Conservation (phyloP, 2,329 filamentous ascomycete genomes). For the Plectosphaerella sp. region DNA sequence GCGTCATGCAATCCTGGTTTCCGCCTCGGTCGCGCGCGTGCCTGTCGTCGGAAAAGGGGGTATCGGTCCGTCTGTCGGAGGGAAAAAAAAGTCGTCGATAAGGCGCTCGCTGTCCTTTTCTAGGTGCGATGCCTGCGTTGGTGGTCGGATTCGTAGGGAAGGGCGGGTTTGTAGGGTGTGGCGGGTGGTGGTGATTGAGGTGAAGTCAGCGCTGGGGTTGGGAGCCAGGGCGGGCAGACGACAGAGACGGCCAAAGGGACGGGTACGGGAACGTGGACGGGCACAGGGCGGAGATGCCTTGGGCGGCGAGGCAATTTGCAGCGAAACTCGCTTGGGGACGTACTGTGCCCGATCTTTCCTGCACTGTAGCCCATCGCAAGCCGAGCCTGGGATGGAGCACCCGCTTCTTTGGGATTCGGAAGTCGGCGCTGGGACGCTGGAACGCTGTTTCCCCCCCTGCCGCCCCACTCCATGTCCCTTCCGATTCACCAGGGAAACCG, state of each 20-base stretch:
- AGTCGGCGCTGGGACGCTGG: constrained; percentile 2
- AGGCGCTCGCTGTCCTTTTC: not conserved
- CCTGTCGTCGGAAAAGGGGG: not conserved
- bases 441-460: not conserved
- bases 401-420: constrained; percentile 4
- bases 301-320: constrained; percentile 10
- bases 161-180: not conserved
- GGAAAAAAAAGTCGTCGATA: not conserved
- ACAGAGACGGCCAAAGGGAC: constrained; percentile 2
- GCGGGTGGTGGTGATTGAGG: constrained; percentile 11
- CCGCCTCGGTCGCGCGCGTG: constrained; percentile 1
- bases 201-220: constrained; percentile 13
- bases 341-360: not conserved
- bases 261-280: no score
- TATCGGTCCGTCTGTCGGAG: not conserved
- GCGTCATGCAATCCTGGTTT: constrained; percentile 25
- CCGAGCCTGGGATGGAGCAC: not conserved
- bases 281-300: not conserved
- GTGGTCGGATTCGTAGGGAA: not conserved
- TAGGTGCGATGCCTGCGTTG: constrained; percentile 1
- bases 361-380: not conserved
- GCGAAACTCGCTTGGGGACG: constrained; percentile 6
- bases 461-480: not conserved
- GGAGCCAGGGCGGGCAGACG: constrained; percentile 13
- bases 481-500: constrained; percentile 4